Conservation (phyloP, 2,329 filamentous ascomycete species). For the Sporothrix luriei region DNA sequence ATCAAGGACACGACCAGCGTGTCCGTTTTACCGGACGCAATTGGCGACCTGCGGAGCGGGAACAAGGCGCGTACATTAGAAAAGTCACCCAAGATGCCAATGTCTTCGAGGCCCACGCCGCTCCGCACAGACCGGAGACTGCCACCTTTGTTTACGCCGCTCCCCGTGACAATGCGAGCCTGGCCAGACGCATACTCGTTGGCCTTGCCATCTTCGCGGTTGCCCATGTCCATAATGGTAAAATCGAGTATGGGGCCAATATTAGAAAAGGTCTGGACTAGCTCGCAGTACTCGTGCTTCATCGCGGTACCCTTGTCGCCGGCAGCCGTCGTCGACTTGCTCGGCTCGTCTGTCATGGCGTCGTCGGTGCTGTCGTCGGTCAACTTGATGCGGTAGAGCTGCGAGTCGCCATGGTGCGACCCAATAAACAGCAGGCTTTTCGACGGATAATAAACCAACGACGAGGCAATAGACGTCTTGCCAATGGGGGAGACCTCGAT, state of each 20-base stretch:
- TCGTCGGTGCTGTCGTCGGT: slow-evolving; percentile 40
- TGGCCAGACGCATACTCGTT: slow-evolving; percentile 96
- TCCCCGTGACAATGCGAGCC: slow-evolving; percentile 88
- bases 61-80: slow-evolving; percentile 73
- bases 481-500: slow-evolving; percentile 70
- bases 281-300: slow-evolving; percentile 52
- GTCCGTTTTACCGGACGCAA: slow-evolving; percentile 52
- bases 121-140: slow-evolving; percentile 88
- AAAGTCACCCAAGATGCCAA: slow-evolving; percentile 80
- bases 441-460: slow-evolving; percentile 74
- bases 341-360: neutral
- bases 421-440: slow-evolving; percentile 79
- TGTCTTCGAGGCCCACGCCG: slow-evolving; percentile 87
- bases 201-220: slow-evolving; percentile 70
- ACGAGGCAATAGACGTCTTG: slow-evolving; percentile 72
- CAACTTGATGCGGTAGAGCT: slow-evolving; percentile 70
- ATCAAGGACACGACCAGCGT: slow-evolving; percentile 79
- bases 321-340: neutral
- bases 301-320: slow-evolving; percentile 18
- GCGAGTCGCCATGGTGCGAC: slow-evolving; percentile 90
- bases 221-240: slow-evolving; percentile 93
- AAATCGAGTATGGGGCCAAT: slow-evolving; percentile 92
- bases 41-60: slow-evolving; percentile 53
- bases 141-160: slow-evolving; percentile 85
- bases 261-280: slow-evolving; percentile 77